Percentiles rank a stretch among this genome's conserved stretches.
These are phyloP conservation scores for Sugiyamaella chiloensis DNA, from an alignment of 805 yeast genomes.

Conservation along the genomic window DNA sequence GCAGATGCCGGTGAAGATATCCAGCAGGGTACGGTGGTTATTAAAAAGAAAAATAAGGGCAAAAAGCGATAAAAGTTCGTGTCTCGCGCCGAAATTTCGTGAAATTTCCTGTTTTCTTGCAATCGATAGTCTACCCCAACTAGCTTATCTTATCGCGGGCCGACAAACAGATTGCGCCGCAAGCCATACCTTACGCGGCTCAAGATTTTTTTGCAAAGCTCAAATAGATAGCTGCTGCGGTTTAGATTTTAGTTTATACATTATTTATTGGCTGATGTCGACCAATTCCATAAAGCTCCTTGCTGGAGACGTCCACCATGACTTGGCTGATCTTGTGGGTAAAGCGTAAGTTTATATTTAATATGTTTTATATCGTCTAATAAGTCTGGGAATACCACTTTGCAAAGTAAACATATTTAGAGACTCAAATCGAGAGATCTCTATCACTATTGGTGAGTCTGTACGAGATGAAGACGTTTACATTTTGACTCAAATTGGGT, in stretches of 20 bases:
- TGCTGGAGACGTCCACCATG: constrained; percentile 64
- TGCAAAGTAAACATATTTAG: constrained; percentile 77
- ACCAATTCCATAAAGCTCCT: constrained; percentile 56
- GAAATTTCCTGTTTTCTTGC: not conserved
- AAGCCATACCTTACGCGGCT: too few species aligned
- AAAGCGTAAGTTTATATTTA: constrained; percentile 38
- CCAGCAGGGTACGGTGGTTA: constrained; percentile 52
- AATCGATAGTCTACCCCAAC: too few species aligned
- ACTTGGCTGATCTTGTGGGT: constrained; percentile 72
- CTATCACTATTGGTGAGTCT: constrained; percentile 82
- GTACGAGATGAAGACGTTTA: constrained; percentile 82
- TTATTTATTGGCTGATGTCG: constrained; percentile 26
- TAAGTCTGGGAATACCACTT: constrained; percentile 57
- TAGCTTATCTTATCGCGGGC: too few species aligned
- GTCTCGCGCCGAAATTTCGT: not conserved
- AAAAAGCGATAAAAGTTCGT: not conserved
- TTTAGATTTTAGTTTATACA: not conserved
- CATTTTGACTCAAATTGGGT: constrained; percentile 63
- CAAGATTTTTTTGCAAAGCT: too few species aligned
- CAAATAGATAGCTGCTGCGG: too few species aligned
- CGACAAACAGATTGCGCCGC: too few species aligned
- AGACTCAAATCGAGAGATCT: constrained; percentile 81
- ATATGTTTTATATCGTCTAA: too few species aligned
- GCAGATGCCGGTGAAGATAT: constrained; percentile 69
- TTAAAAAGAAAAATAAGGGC: constrained; percentile 13